These are phyloP conservation scores for Puya raimondii DNA, from an alignment of 176 grass and related monocot genomes.

Conservation along the genomic window DNA sequence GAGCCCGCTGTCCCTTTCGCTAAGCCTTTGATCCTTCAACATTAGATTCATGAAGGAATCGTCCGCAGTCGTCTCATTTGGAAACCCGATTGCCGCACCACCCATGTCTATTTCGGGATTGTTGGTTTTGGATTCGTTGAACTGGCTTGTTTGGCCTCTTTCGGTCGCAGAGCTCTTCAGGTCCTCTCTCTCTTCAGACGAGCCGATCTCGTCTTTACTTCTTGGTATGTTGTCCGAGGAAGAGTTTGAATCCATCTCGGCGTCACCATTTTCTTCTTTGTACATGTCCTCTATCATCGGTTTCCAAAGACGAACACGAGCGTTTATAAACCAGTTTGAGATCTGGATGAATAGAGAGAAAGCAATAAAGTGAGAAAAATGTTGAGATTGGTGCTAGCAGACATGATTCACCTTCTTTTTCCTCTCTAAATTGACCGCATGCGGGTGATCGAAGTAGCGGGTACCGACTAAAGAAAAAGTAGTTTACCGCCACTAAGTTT, in stretches of 20 bases:
- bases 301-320: constrained; percentile 95
- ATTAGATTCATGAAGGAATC: constrained; percentile 92
- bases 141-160: constrained; percentile 40
- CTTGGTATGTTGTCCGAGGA: constrained; percentile 60
- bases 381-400: background rate
- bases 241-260: constrained; percentile 71
- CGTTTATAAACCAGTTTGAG: constrained; percentile 99
- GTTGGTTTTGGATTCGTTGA: constrained; percentile 47
- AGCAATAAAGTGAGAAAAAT: constrained; percentile 10
- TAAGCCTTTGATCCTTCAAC: constrained; percentile 52
- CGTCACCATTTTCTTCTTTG: constrained; percentile 87
- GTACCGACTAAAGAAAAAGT: too few relatives aligned
- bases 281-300: constrained; percentile 99
- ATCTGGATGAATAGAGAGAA: constrained; percentile 43
- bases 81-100: constrained; percentile 36
- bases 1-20: constrained; percentile 31
- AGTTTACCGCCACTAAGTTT: too few relatives aligned
- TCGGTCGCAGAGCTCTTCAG: constrained; percentile 38
- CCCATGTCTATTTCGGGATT: constrained; percentile 24
- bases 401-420: background rate
- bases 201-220: constrained; percentile 44
- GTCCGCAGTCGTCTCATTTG: constrained; percentile 35
- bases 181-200: constrained; percentile 57
- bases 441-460: too few relatives aligned
- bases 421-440: background rate